A percentile compares a stretch with the other conserved stretches of the same genome.
Evolutionary conservation across 1,139 yeast species (phyloP).

Genomic region (Lodderomyces theae): DNA sequence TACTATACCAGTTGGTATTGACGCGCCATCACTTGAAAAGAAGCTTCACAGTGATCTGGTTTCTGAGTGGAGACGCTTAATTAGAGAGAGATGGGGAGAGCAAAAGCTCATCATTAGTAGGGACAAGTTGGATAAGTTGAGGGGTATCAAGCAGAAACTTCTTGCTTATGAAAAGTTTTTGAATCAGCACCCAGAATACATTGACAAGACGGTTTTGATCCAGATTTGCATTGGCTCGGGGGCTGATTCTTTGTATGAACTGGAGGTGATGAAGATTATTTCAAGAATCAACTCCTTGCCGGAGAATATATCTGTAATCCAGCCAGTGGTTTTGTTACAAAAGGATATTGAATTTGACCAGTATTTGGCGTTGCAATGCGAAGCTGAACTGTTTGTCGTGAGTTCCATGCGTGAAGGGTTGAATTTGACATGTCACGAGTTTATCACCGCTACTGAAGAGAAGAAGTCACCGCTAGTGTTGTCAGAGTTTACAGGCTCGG

Average conservation of each 20-base stretch:
- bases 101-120: constrained; percentile 77
- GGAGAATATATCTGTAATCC: constrained; percentile 69
- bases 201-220: constrained; percentile 69
- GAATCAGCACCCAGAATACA: constrained; percentile 64
- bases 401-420: constrained; percentile 94
- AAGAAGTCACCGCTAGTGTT: constrained; percentile 78
- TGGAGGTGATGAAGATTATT: constrained; percentile 73
- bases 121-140: constrained; percentile 81
- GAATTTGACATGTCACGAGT: constrained; percentile 95
- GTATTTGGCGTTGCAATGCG: constrained; percentile 79
- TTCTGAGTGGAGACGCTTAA: constrained; percentile 62
- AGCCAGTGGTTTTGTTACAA: constrained; percentile 83
- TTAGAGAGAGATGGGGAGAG: constrained; percentile 74
- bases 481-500: constrained; percentile 95
- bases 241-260: constrained; percentile 57
- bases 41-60: constrained; percentile 53
- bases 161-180: constrained; percentile 83
- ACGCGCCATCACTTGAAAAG: constrained; percentile 57
- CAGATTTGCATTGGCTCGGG: constrained; percentile 68
- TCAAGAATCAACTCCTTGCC: constrained; percentile 80
- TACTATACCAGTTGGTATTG: constrained; percentile 84
- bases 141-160: constrained; percentile 87
- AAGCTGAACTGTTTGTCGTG: constrained; percentile 85
- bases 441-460: constrained; percentile 69
- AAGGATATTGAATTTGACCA: constrained; percentile 89